Base-by-base conservation (phyloP, 768 basidiomycete species). In the Mycena venus region DNA sequence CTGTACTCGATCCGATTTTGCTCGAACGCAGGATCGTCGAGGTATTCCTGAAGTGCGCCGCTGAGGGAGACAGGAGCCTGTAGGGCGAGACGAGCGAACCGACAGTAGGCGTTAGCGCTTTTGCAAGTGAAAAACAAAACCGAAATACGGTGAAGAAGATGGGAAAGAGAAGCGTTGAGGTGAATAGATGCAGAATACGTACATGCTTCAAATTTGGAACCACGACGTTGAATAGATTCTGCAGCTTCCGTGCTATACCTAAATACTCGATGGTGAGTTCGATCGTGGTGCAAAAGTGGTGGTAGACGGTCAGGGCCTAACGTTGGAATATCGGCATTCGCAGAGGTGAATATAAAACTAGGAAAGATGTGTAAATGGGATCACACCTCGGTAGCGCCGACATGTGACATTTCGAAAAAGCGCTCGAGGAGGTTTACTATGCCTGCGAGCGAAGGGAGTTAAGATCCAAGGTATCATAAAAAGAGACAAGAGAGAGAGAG, bases 351-450 rank as follows among this genome's bases (percentile, higher is more conserved):
- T 38, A 14, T 38, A 7, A 38, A 38, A 7, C 36, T 38, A 38
- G 36, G 36, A 38, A 38, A 38, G 36, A 38, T 14, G 36, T 38
- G 36, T 38, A n/a, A n/a, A n/a, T n/a, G n/a, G n/a, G n/a, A n/a
- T n/a, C 44, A 25, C 25, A 51, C 49, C 36, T 94, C 92, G 44
- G 90, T 85, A 0, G 98, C 98, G 80, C 99, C 98, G 23, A 92
- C 83, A 75, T 95, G 94, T 0, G 96, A 96, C 98, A 99, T 99
- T 82, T 98, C 97, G 79, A 99, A 99, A 84, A 98, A 99, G 84
- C 97, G 94, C 80, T 99, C 98, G 92, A 73, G 31, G 59, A 29
- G 19, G 29, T 67, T 83, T 23, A 78, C 34, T 25, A 64, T 34
- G n/a, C 83, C 7, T 8, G 14, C 14, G 36, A 14, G 36, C 36